A percentile compares a stretch with the other conserved stretches of the same genome.
Conservation (phyloP, 2,329 filamentous ascomycete species). For the Claviceps quebecensis region DNA sequence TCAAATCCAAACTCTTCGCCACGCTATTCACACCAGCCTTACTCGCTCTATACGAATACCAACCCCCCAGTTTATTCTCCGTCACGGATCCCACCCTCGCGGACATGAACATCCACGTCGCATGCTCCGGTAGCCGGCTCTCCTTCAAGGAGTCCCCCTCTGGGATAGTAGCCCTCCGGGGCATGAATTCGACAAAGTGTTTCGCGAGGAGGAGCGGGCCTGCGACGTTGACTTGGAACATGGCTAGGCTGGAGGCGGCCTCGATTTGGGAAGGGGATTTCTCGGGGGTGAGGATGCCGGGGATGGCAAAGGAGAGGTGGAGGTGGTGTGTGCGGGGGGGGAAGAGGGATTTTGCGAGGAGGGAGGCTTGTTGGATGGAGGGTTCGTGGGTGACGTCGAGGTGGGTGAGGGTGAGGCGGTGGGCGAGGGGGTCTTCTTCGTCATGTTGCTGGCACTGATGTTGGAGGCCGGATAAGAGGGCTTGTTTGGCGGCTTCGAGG, state of each 20-base stretch:
- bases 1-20: slow-evolving; percentile 57
- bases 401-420: slow-evolving; percentile 25
- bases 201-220: slow-evolving; percentile 67
- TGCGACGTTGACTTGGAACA: slow-evolving; percentile 59
- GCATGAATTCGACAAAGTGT: slow-evolving; percentile 57
- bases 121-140: slow-evolving; percentile 29
- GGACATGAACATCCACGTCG: slow-evolving; percentile 61
- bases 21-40: slow-evolving; percentile 64
- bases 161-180: slow-evolving; percentile 33
- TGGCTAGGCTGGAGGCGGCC: slow-evolving; percentile 45
- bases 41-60: slow-evolving; percentile 67
- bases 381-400: slow-evolving; percentile 44
- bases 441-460: slow-evolving; percentile 11
- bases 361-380: slow-evolving; percentile 43
- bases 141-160: background rate
- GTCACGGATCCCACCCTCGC: slow-evolving; percentile 62
- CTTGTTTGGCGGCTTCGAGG: slow-evolving; percentile 19
- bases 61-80: slow-evolving; percentile 62
- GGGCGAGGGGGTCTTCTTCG: slow-evolving; percentile 1
- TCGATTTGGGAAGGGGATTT: slow-evolving; percentile 54
- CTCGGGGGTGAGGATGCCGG: slow-evolving; percentile 61
- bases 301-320: slow-evolving; percentile 54
- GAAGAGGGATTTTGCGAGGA: slow-evolving; percentile 36
- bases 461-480: slow-evolving; percentile 14
- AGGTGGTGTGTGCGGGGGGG: slow-evolving; percentile 40